Conservation (phyloP, 805 yeast genomes). For the Hemisphaericaspora nanyangensis region DNA sequence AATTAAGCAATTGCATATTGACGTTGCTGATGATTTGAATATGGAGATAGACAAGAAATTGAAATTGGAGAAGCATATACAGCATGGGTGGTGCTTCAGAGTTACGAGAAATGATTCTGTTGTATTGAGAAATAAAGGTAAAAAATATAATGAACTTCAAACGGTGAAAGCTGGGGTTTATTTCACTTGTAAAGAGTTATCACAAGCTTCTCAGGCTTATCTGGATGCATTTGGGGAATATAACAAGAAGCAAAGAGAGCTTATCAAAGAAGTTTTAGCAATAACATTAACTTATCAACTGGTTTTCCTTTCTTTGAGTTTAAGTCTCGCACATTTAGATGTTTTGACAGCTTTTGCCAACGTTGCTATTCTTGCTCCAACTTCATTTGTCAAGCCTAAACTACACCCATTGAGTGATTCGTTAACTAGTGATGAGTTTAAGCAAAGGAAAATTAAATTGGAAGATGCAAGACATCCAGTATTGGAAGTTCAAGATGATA, state of each 20-base stretch:
- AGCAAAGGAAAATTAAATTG: slow-evolving; percentile 48
- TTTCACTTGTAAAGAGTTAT: slow-evolving; percentile 72
- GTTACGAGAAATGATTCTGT: slow-evolving; percentile 87
- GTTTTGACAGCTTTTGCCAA: slow-evolving; percentile 85
- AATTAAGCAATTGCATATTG: slow-evolving; percentile 58
- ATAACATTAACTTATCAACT: slow-evolving; percentile 81
- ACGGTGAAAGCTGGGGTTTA: slow-evolving; percentile 95
- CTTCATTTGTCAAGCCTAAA: slow-evolving; percentile 72
- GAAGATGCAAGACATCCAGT: slow-evolving; percentile 92
- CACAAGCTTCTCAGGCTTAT: slow-evolving; percentile 56
- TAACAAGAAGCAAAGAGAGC: slow-evolving; percentile 66
- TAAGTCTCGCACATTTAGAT: slow-evolving; percentile 69
- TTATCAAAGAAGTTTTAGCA: slow-evolving; percentile 78
- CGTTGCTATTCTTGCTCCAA: slow-evolving; percentile 72
- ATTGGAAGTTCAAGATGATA: slow-evolving; percentile 85
- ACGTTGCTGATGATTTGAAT: slow-evolving; percentile 67
- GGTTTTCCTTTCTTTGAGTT: slow-evolving; percentile 65
- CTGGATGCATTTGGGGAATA: slow-evolving; percentile 61
- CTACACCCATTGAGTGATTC: slow-evolving; percentile 50
- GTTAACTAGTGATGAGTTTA: slow-evolving; percentile 17
- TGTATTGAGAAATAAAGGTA: slow-evolving; percentile 56
- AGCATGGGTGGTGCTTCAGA: slow-evolving; percentile 93
- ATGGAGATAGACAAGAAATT: slow-evolving; percentile 85
- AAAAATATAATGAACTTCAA: slow-evolving; percentile 70
- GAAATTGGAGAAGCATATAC: slow-evolving; percentile 81